These are phyloP conservation scores for Fennellomyces sp. DNA, from an alignment of 371 early-diverging fungal genomes.

Conservation along the genomic window DNA sequence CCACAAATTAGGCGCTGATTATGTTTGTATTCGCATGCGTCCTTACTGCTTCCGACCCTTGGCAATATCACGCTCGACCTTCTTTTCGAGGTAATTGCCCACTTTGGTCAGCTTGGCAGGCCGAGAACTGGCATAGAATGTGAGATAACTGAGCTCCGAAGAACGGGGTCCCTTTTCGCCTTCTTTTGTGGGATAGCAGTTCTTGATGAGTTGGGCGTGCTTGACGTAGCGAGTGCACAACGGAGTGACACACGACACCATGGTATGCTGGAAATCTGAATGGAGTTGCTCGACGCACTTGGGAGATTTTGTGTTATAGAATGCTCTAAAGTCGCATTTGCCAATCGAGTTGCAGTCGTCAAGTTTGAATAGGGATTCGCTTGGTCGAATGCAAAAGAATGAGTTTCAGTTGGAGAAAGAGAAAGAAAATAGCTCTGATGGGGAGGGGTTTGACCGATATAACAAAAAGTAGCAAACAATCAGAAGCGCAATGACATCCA, in stretches of 20 bases:
- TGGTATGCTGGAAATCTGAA: too few species aligned
- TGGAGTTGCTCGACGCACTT: too few species aligned
- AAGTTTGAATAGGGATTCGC: neutral
- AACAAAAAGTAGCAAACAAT: constrained; percentile 3
- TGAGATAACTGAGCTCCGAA: constrained; percentile 84
- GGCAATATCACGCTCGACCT: constrained; percentile 66
- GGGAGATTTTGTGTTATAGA: too few species aligned
- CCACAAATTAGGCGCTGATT: neutral
- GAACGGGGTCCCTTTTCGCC: constrained; percentile 78
- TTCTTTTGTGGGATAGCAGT: constrained; percentile 83
- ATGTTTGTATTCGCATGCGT: neutral
- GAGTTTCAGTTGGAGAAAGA: neutral
- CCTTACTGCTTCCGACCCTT: constrained; percentile 61
- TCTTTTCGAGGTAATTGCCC: constrained; percentile 77
- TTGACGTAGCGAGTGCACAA: constrained; percentile 60
- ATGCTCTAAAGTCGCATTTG: too few species aligned
- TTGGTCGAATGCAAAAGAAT: neutral
- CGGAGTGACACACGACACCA: constrained; percentile 7
- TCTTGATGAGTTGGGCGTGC: constrained; percentile 87
- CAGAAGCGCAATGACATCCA: too few species aligned
- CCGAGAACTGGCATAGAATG: constrained; percentile 86
- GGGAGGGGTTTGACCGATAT: constrained; percentile 3
- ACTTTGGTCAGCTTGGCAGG: constrained; percentile 93
- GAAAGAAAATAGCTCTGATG: neutral
- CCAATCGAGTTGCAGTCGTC: too few species aligned